Conservation (phyloP, 2,329 filamentous ascomycete genomes). For the Fusarium sp. region DNA sequence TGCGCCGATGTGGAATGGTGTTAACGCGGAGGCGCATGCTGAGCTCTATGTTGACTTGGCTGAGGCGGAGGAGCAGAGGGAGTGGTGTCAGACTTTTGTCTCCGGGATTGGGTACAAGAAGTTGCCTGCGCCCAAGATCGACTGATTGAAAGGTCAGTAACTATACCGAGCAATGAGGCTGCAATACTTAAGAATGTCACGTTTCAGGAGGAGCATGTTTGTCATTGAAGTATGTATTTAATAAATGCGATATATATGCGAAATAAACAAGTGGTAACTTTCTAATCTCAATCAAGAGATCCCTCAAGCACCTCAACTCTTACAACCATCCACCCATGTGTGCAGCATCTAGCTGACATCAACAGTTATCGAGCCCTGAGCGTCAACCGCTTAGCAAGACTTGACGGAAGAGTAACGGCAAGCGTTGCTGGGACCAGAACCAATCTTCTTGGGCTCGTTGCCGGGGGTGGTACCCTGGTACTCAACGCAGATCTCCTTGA, state of each 20-base stretch:
- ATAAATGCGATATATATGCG: conserved; percentile 9
- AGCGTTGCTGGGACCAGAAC: conserved; percentile 36
- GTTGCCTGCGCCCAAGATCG: not conserved
- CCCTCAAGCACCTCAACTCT: not conserved
- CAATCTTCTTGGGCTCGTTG: conserved; percentile 44
- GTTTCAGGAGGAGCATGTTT: not conserved
- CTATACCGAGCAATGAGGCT: not conserved
- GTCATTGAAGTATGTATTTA: conserved; percentile 1
- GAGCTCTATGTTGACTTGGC: conserved; percentile 16
- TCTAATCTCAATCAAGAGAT: not conserved
- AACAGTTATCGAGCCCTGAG: not conserved
- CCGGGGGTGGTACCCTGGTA: conserved; percentile 41
- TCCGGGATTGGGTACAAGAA: conserved; percentile 16
- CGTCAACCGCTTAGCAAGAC: conserved; percentile 31
- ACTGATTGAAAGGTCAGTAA: not conserved
- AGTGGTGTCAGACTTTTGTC: conserved; percentile 28
- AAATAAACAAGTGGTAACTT: not conserved
- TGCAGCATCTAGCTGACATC: not conserved
- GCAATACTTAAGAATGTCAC: not conserved
- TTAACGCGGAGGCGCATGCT: not conserved
- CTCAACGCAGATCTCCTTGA: conserved; percentile 44
- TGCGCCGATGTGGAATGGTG: conserved; percentile 4
- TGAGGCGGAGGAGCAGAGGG: not conserved
- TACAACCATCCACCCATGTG: not conserved
- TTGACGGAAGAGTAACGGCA: conserved; percentile 43